Conservation (phyloP, 2,329 filamentous ascomycete species). For the Alternaria panax region DNA sequence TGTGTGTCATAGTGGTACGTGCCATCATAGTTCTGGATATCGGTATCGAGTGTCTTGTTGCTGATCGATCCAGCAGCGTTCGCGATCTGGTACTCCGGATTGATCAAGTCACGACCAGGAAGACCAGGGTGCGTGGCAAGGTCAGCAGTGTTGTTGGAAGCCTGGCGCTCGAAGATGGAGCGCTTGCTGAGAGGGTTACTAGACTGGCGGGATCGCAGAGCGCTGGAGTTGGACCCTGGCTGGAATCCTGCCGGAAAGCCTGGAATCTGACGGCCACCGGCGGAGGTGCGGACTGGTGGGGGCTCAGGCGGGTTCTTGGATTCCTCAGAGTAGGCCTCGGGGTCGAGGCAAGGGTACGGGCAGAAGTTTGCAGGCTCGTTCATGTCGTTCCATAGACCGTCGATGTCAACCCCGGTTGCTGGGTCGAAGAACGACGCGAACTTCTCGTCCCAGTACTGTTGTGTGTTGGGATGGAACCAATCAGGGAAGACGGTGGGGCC, state of each 20-base stretch:
- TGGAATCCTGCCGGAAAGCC: conserved; percentile 75
- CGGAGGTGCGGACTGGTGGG: conserved; percentile 66
- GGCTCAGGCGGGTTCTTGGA: conserved; percentile 66
- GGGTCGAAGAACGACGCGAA: conserved; percentile 71
- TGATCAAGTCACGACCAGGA: conserved; percentile 69
- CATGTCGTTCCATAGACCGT: conserved; percentile 68
- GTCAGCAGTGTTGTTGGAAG: conserved; percentile 46
- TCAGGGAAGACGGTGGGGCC: conserved; percentile 76
- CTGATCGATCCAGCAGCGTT: conserved; percentile 58
- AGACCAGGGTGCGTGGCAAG: conserved; percentile 58
- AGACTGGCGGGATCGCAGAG: conserved; percentile 11
- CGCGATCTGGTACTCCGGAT: conserved; percentile 70
- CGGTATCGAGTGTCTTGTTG: conserved; percentile 66
- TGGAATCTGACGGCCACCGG: conserved; percentile 67
- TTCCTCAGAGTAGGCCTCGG: conserved; percentile 48
- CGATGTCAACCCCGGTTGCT: conserved; percentile 73
- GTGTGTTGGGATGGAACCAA: conserved; percentile 73
- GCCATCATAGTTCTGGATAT: conserved; percentile 72
- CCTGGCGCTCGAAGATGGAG: conserved; percentile 14
- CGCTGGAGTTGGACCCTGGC: conserved; percentile 50
- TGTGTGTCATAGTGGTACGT: conserved; percentile 76
- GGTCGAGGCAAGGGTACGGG: conserved; percentile 57
- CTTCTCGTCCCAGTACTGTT: conserved; percentile 73
- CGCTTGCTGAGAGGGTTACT: conserved; percentile 10
- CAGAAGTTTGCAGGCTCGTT: conserved; percentile 49